phyloP scores from a whole-genome alignment of 495 filamentous ascomycete genomes.

The Penicillium cataractarum region DNA sequence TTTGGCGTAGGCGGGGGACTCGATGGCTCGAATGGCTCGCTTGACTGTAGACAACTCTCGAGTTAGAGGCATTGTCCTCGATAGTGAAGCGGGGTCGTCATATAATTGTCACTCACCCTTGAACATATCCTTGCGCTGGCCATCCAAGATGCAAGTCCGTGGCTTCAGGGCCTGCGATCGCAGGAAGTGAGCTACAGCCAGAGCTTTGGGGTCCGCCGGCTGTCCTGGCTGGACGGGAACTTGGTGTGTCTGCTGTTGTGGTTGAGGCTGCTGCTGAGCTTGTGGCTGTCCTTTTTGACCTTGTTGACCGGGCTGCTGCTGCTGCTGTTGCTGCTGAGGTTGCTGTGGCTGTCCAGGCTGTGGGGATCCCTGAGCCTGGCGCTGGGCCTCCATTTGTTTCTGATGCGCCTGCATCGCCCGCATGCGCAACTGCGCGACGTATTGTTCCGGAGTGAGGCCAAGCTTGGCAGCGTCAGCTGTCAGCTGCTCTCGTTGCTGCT shows the following conservation, averaged over 20 bases:
- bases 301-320: constrained; percentile 35
- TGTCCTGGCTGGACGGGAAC: constrained; percentile 64
- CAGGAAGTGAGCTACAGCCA: constrained; percentile 90
- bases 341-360: constrained; percentile 50
- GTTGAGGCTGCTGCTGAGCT: constrained; percentile 39
- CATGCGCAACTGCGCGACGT: constrained; percentile 66
- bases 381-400: constrained; percentile 49
- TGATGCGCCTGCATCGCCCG: constrained; percentile 59
- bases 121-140: constrained; percentile 98
- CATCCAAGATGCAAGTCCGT: constrained; percentile 90
- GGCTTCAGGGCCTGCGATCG: constrained; percentile 83
- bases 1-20: constrained; percentile 85
- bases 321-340: constrained; percentile 28
- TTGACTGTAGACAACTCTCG: constrained; percentile 69
- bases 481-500: constrained; percentile 58
- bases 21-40: constrained; percentile 89
- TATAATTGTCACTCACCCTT: constrained; percentile 60
- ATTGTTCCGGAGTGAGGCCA: constrained; percentile 65
- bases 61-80: constrained; percentile 9
- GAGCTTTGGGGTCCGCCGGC: constrained; percentile 81
- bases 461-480: constrained; percentile 66
- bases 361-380: constrained; percentile 47
- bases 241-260: constrained; percentile 49
- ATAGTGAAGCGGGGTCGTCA: too few relatives aligned
- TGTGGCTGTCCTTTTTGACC: constrained; percentile 47